Evolutionary conservation across 2,329 filamentous ascomycete genomes (phyloP).

Genomic region (Colletotrichum magnum): DNA sequence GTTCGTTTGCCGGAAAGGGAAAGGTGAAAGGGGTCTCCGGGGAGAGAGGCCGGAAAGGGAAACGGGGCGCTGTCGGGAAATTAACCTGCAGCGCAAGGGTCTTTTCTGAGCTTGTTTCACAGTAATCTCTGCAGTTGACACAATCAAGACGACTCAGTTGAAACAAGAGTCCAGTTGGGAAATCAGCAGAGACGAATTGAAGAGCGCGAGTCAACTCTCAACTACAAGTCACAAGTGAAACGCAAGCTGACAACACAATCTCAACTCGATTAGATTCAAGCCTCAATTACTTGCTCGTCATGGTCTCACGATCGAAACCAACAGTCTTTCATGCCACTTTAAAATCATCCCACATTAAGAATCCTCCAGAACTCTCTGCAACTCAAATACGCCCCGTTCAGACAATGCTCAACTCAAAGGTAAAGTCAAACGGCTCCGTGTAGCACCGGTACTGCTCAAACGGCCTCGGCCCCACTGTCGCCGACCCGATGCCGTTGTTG

Average conservation of each 20-base stretch:
- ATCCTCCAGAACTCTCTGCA: too few relatives aligned
- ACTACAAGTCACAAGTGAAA: too few relatives aligned
- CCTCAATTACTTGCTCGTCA: too few relatives aligned
- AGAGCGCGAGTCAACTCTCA: too few relatives aligned
- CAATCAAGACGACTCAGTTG: too few relatives aligned
- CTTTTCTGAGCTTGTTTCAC: not conserved
- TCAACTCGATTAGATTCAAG: too few relatives aligned
- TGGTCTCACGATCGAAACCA: too few relatives aligned
- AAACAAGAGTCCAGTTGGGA: too few relatives aligned
- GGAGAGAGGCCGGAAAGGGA: conserved; percentile 17
- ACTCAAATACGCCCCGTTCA: not conserved
- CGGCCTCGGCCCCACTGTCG: conserved; percentile 57
- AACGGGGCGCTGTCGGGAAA: conserved; percentile 8
- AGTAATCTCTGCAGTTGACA: not conserved
- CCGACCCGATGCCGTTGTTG: conserved; percentile 60
- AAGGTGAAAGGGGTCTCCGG: conserved; percentile 11
- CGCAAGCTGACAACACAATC: too few relatives aligned
- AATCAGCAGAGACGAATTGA: too few relatives aligned
- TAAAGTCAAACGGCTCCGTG: conserved; percentile 46
- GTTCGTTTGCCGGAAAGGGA: conserved; percentile 11
- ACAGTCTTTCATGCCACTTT: too few relatives aligned
- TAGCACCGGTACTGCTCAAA: conserved; percentile 40
- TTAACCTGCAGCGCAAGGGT: not conserved
- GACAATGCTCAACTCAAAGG: conserved; percentile 34
- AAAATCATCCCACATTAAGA: too few relatives aligned